Evolutionary conservation across 148 eudicot genomes (phyloP).

Genomic region (Oxyria digyna): DNA sequence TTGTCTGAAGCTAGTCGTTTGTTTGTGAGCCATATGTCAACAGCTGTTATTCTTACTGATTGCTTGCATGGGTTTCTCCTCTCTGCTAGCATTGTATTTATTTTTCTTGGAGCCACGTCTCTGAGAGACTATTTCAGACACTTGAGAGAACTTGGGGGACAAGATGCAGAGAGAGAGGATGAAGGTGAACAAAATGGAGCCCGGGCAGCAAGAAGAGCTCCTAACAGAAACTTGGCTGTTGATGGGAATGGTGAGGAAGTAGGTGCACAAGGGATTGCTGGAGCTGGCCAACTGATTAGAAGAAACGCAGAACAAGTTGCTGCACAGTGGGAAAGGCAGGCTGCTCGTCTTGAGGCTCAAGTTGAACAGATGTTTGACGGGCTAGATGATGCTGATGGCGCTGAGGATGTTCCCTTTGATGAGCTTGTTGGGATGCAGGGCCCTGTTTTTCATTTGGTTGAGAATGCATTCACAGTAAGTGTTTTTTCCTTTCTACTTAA

Average conservation of each 20-base stretch:
- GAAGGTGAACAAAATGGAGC: conserved; percentile 88
- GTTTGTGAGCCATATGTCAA: conserved; percentile 72
- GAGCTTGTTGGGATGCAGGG: conserved; percentile 99
- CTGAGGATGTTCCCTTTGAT: conserved; percentile 98
- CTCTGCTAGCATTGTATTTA: conserved; percentile 89
- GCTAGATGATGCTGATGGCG: conserved; percentile 94
- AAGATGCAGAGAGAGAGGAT: conserved; percentile 85
- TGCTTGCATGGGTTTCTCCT: conserved; percentile 96
- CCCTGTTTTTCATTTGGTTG: conserved; percentile 91
- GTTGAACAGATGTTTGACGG: conserved; percentile 99
- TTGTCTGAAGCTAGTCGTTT: conserved; percentile 73
- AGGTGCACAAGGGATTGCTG: conserved; percentile 77
- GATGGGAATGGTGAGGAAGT: conserved; percentile 79
- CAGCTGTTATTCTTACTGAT: conserved; percentile 70
- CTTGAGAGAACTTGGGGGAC: conserved; percentile 78
- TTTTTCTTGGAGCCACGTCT: conserved; percentile 91
- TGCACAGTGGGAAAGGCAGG: conserved; percentile 97
- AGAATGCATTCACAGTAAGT: conserved; percentile 78
- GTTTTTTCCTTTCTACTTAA: not conserved
- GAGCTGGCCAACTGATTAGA: conserved; percentile 77
- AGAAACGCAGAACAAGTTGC: conserved; percentile 95
- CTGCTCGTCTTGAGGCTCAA: conserved; percentile 97
- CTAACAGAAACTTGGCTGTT: conserved; percentile 53
- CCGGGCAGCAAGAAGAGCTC: conserved; percentile 74
- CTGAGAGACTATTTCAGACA: conserved; percentile 91